These are phyloP conservation scores for Fraxinus pennsylvanica DNA, from an alignment of 257 asterid genomes.

Conservation along the genomic window DNA sequence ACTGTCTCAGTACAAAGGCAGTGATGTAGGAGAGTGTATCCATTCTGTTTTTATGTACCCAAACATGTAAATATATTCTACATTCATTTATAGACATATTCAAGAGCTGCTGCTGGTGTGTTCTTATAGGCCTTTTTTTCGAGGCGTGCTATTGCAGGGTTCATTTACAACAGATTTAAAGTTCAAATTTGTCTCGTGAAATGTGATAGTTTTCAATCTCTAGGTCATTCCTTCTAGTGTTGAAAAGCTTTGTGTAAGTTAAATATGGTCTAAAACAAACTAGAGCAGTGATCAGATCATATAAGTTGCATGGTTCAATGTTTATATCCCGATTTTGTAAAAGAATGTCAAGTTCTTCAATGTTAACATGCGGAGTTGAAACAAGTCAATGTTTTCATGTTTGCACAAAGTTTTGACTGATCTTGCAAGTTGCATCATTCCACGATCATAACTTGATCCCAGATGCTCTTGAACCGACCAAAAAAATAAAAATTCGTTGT, in stretches of 20 bases:
- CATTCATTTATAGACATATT: neutral
- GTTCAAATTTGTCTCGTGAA: no score
- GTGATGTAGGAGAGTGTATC: neutral
- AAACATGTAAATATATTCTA: neutral
- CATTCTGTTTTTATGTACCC: neutral
- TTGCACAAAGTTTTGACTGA: neutral
- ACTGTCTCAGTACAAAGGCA: neutral
- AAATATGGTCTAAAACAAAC: no score
- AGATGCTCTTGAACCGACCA: no score
- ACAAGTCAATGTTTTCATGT: neutral
- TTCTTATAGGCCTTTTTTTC: neutral
- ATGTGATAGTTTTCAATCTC: neutral
- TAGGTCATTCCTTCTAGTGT: neutral
- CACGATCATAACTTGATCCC: neutral
- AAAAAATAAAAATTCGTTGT: no score
- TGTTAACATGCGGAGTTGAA: no score
- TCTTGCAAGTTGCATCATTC: neutral
- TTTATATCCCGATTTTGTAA: no score
- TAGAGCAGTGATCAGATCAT: no score
- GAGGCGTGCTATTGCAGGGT: neutral
- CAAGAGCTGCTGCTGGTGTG: neutral
- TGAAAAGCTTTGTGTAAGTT: neutral
- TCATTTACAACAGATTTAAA: neutral
- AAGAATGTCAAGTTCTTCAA: no score
- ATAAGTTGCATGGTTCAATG: no score